These are phyloP conservation scores for Collariella sp. DNA, from an alignment of 495 filamentous ascomycete species.

Conservation along the genomic window DNA sequence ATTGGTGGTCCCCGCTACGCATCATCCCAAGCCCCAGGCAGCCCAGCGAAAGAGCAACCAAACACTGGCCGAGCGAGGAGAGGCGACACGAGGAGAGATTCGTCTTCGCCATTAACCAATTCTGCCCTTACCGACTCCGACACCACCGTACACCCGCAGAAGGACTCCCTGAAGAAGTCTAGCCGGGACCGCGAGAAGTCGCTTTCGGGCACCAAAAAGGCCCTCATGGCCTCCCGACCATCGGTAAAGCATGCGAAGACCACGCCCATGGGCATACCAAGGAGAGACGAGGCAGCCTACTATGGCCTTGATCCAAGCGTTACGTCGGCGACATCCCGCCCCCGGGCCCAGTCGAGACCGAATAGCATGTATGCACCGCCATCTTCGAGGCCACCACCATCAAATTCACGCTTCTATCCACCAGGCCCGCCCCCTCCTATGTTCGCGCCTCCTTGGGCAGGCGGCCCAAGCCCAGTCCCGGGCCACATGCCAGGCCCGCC, in stretches of 20 bases:
- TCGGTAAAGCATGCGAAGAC: constrained; percentile 26
- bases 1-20: constrained; percentile 36
- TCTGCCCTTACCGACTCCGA: constrained; percentile 37
- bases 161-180: constrained; percentile 22
- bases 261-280: constrained; percentile 11
- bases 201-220: constrained; percentile 17
- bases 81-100: constrained; percentile 28
- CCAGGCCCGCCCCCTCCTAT: constrained; percentile 13
- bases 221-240: constrained; percentile 23
- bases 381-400: constrained; percentile 21
- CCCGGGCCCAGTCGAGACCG: constrained; percentile 34
- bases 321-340: constrained; percentile 29
- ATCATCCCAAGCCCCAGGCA: constrained; percentile 28
- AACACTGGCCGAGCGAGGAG: constrained; percentile 38
- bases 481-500: constrained; percentile 1
- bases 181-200: constrained; percentile 29
- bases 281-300: constrained; percentile 30
- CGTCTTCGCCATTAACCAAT: constrained; percentile 25
- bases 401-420: constrained; percentile 23
- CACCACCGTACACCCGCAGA: constrained; percentile 30
- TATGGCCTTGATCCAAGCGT: constrained; percentile 32
- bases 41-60: constrained; percentile 36
- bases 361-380: constrained; percentile 32
- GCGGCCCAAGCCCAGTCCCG: constrained; percentile 3
- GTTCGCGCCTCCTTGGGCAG: constrained; percentile 12